A percentile compares a stretch with the other conserved stretches of the same genome.
These are phyloP conservation scores for Avicennia marina DNA, from an alignment of 257 asterid species.

Conservation along the genomic window DNA sequence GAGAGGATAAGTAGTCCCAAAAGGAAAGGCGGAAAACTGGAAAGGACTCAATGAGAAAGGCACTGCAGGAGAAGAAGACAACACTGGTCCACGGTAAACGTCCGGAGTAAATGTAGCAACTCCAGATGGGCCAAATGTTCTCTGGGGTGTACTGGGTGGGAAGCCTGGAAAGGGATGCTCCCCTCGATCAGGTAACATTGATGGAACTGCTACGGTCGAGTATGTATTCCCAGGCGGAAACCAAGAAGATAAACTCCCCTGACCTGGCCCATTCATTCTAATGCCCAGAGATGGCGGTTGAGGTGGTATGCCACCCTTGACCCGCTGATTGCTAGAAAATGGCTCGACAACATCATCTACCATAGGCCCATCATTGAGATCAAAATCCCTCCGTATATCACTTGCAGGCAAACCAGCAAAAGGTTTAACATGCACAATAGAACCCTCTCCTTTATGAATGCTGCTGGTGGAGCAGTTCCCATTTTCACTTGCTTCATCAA, in stretches of 20 bases:
- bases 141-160: slow-evolving; percentile 59
- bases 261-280: slow-evolving; percentile 30
- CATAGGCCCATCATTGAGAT: slow-evolving; percentile 39
- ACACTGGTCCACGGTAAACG: slow-evolving; percentile 66
- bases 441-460: slow-evolving; percentile 19
- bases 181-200: slow-evolving; percentile 57
- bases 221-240: slow-evolving; percentile 50
- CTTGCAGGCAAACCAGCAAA: slow-evolving; percentile 16
- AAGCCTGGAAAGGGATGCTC: slow-evolving; percentile 43
- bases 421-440: slow-evolving; percentile 17
- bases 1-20: slow-evolving; percentile 36
- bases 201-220: slow-evolving; percentile 44
- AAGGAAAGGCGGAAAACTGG: slow-evolving; percentile 40
- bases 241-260: slow-evolving; percentile 55
- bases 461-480: slow-evolving; percentile 29
- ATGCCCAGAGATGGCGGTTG: slow-evolving; percentile 44
- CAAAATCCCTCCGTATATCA: slow-evolving; percentile 32
- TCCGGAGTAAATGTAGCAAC: slow-evolving; percentile 46
- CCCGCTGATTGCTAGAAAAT: slow-evolving; percentile 14
- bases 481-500: slow-evolving; percentile 31
- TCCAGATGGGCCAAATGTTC: slow-evolving; percentile 56
- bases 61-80: slow-evolving; percentile 79
- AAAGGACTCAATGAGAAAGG: slow-evolving; percentile 29
- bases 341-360: slow-evolving; percentile 19
- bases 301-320: slow-evolving; percentile 35